A percentile compares a stretch with the other conserved stretches of the same genome.
These are phyloP conservation scores for Dichomitus squalens DNA, from an alignment of 1,284 basidiomycete genomes.

Conservation along the genomic window DNA sequence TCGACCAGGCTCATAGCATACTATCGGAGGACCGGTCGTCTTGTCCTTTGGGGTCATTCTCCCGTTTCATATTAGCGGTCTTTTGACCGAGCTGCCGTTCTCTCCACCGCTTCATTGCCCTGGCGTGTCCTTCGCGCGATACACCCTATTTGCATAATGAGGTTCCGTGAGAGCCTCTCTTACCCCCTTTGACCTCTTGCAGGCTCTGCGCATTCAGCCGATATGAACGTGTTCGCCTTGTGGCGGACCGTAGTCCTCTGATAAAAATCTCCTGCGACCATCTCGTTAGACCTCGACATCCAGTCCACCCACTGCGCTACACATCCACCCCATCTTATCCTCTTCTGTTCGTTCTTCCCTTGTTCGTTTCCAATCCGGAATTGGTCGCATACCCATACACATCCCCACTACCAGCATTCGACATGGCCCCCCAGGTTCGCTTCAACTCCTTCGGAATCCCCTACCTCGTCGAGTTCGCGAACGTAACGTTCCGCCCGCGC, in stretches of 20 bases:
- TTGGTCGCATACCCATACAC: constrained; percentile 17
- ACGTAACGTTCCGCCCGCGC: constrained; percentile 41
- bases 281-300: constrained; percentile 6
- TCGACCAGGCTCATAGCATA: background rate
- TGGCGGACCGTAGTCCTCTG: constrained; percentile 3
- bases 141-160: background rate
- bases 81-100: constrained; percentile 6
- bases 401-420: background rate
- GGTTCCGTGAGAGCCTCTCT: constrained; percentile 10
- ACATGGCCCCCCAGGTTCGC: constrained; percentile 39
- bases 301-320: constrained; percentile 6
- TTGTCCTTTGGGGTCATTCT: background rate
- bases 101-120: constrained; percentile 6
- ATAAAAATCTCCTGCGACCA: constrained; percentile 10
- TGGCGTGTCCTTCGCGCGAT: constrained; percentile 8
- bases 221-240: constrained; percentile 18
- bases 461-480: constrained; percentile 45
- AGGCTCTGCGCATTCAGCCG: background rate
- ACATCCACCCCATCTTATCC: constrained; percentile 1
- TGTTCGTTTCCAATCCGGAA: constrained; percentile 25
- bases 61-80: background rate
- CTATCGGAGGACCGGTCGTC: background rate
- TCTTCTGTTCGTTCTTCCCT: background rate
- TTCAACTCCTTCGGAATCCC: constrained; percentile 46
- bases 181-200: background rate